These are phyloP conservation scores for cucumber (Cucumis sativus) DNA, from an alignment of 306 rosid genomes.

Conservation along the genomic window DNA sequence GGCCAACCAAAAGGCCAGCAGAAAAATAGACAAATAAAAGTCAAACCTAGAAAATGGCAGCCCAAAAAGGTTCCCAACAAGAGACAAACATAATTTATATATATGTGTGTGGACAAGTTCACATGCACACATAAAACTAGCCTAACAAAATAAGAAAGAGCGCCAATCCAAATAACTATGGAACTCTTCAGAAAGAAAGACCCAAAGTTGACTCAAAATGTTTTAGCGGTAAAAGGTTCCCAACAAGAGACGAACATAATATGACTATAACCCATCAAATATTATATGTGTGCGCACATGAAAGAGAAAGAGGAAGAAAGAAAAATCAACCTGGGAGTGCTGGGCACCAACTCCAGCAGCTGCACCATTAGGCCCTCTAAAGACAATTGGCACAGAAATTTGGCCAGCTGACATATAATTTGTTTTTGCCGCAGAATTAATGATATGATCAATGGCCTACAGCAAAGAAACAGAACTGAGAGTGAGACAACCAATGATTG, in stretches of 20 bases:
- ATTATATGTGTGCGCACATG: not conserved
- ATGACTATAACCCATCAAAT: not conserved
- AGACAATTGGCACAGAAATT: slow-evolving; percentile 85
- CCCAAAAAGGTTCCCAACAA: not conserved
- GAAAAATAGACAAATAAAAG: not conserved
- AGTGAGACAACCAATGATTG: not conserved
- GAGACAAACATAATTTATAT: too few species aligned
- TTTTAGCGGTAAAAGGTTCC: not conserved
- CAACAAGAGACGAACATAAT: not conserved
- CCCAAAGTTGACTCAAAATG: not conserved
- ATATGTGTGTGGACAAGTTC: too few species aligned
- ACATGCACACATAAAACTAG: not conserved
- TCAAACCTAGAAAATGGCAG: not conserved
- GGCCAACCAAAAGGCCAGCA: not conserved
- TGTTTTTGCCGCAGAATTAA: slow-evolving; percentile 96
- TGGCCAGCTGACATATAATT: slow-evolving; percentile 97
- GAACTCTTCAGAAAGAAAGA: not conserved
- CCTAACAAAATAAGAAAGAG: not conserved
- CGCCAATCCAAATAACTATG: not conserved
- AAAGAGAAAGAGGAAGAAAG: not conserved
- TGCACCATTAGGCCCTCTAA: slow-evolving; percentile 99
- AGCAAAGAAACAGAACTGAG: slow-evolving; percentile 6
- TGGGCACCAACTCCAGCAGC: slow-evolving; percentile 99
- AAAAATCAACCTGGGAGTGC: slow-evolving; percentile 78
- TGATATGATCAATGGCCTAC: slow-evolving; percentile 98